Conservation (phyloP, 2,329 filamentous ascomycete genomes). For the Pyricularia grisea region DNA sequence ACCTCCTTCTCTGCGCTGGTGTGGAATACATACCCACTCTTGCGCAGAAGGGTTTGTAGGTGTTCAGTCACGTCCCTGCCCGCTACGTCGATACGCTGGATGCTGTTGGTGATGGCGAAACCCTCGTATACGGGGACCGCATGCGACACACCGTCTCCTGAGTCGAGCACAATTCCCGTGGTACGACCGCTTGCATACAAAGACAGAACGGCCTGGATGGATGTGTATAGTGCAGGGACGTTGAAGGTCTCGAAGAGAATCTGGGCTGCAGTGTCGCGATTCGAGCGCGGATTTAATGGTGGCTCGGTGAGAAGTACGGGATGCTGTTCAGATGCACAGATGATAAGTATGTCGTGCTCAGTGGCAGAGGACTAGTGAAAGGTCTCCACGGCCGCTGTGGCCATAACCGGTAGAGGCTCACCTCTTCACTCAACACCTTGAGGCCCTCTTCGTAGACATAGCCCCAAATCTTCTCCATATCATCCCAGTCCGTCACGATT, state of each 20-base stretch:
- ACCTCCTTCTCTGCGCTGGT: constrained; percentile 99
- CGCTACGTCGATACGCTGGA: constrained; percentile 99
- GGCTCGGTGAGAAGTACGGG: constrained; percentile 98
- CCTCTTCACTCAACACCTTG: constrained; percentile 97
- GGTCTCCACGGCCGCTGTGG: neutral
- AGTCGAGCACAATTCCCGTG: constrained; percentile 99
- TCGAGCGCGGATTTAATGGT: constrained; percentile 99
- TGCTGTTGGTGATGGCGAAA: constrained; percentile 99
- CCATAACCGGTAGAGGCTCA: constrained; percentile 27
- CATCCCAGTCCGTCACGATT: constrained; percentile 99
- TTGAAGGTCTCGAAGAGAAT: constrained; percentile 99
- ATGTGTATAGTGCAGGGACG: constrained; percentile 99
- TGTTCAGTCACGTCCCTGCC: constrained; percentile 99
- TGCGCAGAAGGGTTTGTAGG: constrained; percentile 99
- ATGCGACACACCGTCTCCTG: constrained; percentile 99
- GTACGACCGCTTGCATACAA: constrained; percentile 99
- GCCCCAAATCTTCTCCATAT: constrained; percentile 99
- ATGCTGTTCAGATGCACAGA: constrained; percentile 94
- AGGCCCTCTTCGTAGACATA: constrained; percentile 99
- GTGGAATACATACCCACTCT: constrained; percentile 99
- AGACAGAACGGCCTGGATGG: constrained; percentile 97
- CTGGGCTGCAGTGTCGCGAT: constrained; percentile 99
- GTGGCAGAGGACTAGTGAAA: neutral
- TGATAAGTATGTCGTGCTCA: neutral
- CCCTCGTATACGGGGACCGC: constrained; percentile 99